Evolutionary conservation across 176 grass and related monocot species (phyloP).

Genomic region (Metroxylon sagu): DNA sequence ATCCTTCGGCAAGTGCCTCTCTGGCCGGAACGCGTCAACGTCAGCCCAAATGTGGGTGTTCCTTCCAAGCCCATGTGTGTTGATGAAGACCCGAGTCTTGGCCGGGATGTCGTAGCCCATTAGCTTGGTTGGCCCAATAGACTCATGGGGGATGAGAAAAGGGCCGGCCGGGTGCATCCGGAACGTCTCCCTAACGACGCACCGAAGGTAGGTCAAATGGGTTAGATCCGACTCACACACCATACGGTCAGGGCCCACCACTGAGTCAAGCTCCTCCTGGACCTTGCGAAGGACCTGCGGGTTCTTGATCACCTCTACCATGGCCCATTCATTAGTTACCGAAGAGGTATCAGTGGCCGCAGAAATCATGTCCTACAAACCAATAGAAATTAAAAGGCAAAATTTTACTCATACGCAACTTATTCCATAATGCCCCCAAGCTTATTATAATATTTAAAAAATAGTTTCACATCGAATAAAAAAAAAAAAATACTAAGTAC

Average conservation of each 20-base stretch:
- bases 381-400: not conserved
- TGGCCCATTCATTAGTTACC: conserved; percentile 90
- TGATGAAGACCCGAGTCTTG: conserved; percentile 79
- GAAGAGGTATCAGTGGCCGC: conserved; percentile 63
- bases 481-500: no score
- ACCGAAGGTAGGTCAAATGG: conserved; percentile 62
- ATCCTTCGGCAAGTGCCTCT: conserved; percentile 45
- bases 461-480: no score
- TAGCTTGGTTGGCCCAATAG: conserved; percentile 57
- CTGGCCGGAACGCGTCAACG: conserved; percentile 58
- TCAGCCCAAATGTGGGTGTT: conserved; percentile 59
- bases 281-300: conserved; percentile 49
- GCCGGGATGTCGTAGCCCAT: conserved; percentile 77
- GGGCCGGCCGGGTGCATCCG: conserved; percentile 76
- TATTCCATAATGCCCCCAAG: no score
- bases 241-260: conserved; percentile 48
- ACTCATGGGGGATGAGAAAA: conserved; percentile 77
- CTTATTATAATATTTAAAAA: no score
- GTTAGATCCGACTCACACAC: conserved; percentile 51
- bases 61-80: conserved; percentile 70
- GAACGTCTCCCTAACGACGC: conserved; percentile 75
- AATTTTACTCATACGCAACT: no score
- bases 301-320: conserved; percentile 84
- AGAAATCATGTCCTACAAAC: conserved; percentile 67
- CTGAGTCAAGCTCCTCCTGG: conserved; percentile 63